phyloP scores from a whole-genome alignment of 2,329 filamentous ascomycete genomes.

The Phialemonium atrogriseum region DNA sequence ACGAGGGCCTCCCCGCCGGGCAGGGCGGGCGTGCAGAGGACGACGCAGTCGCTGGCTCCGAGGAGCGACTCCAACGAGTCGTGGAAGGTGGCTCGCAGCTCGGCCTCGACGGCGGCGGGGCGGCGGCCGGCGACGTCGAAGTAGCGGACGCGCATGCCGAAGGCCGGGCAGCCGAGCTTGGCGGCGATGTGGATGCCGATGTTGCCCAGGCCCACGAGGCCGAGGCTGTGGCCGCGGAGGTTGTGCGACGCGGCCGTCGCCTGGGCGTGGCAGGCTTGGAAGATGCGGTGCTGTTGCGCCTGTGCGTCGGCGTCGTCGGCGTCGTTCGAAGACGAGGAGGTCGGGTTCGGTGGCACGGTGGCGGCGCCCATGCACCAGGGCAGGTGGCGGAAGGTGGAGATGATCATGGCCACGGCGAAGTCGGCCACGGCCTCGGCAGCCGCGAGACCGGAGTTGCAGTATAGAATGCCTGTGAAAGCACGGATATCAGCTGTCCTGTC shows the following conservation, averaged over 20 bases:
- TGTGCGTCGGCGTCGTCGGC: conserved; percentile 1
- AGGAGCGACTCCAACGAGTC: conserved; percentile 43
- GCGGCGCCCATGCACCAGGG: conserved; percentile 56
- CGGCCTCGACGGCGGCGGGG: conserved; percentile 29
- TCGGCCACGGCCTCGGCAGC: conserved; percentile 68
- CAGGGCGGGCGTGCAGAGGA: conserved; percentile 50
- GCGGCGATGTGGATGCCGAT: conserved; percentile 56
- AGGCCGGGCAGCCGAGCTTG: conserved; percentile 42
- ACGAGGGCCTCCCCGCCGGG: conserved; percentile 40
- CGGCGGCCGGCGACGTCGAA: conserved; percentile 48
- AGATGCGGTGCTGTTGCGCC: conserved; percentile 22
- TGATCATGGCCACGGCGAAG: conserved; percentile 59
- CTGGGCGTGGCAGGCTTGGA: conserved; percentile 50
- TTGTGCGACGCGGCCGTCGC: conserved; percentile 55
- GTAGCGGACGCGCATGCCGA: conserved; percentile 61
- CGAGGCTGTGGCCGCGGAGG: conserved; percentile 51
- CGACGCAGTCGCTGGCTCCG: conserved; percentile 45
- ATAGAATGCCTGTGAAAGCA: conserved; percentile 45
- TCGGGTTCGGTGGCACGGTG: conserved; percentile 23
- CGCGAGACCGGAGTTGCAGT: conserved; percentile 65
- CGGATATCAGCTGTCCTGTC: neutral
- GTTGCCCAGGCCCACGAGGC: conserved; percentile 62
- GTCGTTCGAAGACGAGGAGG: conserved; percentile 4
- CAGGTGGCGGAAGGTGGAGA: conserved; percentile 61
- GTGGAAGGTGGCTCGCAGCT: conserved; percentile 40